phyloP scores from a whole-genome alignment of 23 red algal genomes.

The Cyanidioschyzon merolae region DNA sequence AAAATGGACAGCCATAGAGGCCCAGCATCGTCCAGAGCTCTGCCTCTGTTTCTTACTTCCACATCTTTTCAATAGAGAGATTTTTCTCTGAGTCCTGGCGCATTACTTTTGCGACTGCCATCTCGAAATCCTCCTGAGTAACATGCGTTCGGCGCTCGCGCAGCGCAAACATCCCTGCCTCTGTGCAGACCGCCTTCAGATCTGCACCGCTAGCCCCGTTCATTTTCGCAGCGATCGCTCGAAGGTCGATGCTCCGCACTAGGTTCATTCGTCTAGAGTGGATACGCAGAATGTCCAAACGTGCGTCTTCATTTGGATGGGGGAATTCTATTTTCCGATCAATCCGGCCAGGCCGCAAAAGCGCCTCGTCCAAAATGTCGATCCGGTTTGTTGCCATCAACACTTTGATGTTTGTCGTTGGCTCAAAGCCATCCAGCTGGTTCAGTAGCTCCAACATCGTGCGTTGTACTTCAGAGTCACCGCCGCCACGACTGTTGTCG shows the following conservation, averaged over 20 bases:
- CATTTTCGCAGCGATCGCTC: conserved; percentile 56
- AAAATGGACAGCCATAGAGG: too few relatives aligned
- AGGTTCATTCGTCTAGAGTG: conserved; percentile 96
- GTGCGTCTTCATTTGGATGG: conserved; percentile 53
- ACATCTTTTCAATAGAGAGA: conserved; percentile 63
- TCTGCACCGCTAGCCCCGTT: conserved; percentile 73
- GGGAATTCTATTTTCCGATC: conserved; percentile 68
- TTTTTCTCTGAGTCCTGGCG: conserved; percentile 76
- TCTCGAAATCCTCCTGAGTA: conserved; percentile 93
- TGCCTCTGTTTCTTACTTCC: too few relatives aligned
- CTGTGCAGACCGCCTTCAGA: conserved; percentile 81
- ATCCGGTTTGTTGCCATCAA: conserved; percentile 65
- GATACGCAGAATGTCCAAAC: conserved; percentile 68
- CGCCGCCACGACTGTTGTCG: conserved; percentile 45
- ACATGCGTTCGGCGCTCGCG: conserved; percentile 78
- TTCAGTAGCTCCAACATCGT: conserved; percentile 64
- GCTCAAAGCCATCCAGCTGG: conserved; percentile 58
- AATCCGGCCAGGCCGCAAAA: conserved; percentile 58
- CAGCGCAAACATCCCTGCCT: conserved; percentile 96
- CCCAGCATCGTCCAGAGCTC: too few relatives aligned
- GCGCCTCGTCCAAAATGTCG: conserved; percentile 44
- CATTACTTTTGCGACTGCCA: conserved; percentile 96
- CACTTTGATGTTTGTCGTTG: conserved; percentile 51
- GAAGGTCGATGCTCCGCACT: conserved; percentile 79
- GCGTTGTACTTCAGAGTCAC: conserved; percentile 61